phyloP scores from a whole-genome alignment of 768 basidiomycete species.

The Macrolepiota albuminosa region DNA sequence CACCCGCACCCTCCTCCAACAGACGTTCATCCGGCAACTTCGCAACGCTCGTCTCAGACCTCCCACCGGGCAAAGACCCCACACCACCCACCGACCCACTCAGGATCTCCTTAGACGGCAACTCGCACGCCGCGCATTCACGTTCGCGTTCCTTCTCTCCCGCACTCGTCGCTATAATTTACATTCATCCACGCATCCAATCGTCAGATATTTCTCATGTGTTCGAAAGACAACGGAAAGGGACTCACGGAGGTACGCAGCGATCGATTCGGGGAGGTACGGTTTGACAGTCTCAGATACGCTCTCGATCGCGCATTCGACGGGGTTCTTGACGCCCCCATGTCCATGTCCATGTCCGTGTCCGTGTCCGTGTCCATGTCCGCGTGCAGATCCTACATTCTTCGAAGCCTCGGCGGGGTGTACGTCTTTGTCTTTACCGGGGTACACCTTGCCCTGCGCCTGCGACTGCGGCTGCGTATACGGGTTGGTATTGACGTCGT shows the following conservation, averaged over 20 bases:
- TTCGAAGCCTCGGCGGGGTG: no score
- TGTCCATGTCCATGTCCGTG: no score
- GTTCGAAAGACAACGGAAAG: no score
- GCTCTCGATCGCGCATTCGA: slow-evolving; percentile 3
- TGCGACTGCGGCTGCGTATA: no score
- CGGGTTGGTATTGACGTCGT: no score
- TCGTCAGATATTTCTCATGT: no score
- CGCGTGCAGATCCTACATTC: no score
- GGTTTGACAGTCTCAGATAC: slow-evolving; percentile 8
- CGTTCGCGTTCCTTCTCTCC: neutral
- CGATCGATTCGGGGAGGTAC: slow-evolving; percentile 9
- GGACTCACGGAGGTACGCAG: slow-evolving; percentile 4
- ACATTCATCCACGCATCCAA: no score
- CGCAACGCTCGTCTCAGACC: slow-evolving; percentile 38
- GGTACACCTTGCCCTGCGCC: no score
- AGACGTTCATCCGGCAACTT: slow-evolving; percentile 39
- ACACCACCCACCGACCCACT: slow-evolving; percentile 30
- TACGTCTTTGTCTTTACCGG: no score
- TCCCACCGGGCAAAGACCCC: slow-evolving; percentile 43
- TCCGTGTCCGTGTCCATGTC: no score
- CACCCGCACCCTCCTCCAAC: no score
- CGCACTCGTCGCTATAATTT: neutral
- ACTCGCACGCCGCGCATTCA: neutral
- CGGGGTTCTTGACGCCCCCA: neutral
- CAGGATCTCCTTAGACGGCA: slow-evolving; percentile 4